These are phyloP conservation scores for Fusarium hostae DNA, from an alignment of 2,329 filamentous ascomycete genomes.

Conservation along the genomic window DNA sequence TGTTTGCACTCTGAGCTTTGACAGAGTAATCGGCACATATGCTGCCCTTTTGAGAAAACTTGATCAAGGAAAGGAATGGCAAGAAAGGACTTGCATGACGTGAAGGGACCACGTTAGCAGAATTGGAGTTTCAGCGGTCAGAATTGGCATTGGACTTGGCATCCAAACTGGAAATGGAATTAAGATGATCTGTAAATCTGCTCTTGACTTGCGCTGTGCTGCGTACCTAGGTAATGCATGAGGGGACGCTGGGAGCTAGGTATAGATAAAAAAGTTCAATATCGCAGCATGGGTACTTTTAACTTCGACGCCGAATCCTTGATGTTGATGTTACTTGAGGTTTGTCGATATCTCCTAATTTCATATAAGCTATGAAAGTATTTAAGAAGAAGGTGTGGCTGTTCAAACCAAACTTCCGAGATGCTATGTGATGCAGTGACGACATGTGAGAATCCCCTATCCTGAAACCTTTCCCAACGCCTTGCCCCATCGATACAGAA, in stretches of 20 bases:
- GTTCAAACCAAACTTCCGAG: not conserved
- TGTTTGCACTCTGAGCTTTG: slow-evolving; percentile 48
- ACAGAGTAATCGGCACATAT: not conserved
- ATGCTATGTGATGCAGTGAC: not conserved
- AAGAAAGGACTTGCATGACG: slow-evolving; percentile 9
- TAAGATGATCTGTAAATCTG: slow-evolving; percentile 26
- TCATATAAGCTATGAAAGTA: not conserved
- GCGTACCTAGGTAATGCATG: slow-evolving; percentile 43
- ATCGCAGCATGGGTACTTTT: slow-evolving; percentile 9
- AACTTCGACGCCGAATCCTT: not conserved
- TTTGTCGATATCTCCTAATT: not conserved
- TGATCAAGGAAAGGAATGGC: not conserved
- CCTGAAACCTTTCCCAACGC: slow-evolving; percentile 30
- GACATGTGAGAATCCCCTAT: not conserved
- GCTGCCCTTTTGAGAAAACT: not conserved
- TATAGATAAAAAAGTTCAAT: slow-evolving; percentile 32
- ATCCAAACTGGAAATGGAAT: slow-evolving; percentile 41
- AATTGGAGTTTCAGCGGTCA: slow-evolving; percentile 32
- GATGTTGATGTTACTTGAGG: not conserved
- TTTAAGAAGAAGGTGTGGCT: not conserved
- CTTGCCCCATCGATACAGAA: slow-evolving; percentile 34
- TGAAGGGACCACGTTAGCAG: slow-evolving; percentile 12
- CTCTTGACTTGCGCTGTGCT: slow-evolving; percentile 38
- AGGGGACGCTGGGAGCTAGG: slow-evolving; percentile 36
- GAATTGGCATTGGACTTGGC: slow-evolving; percentile 33